phyloP scores from a whole-genome alignment of 106 monocot genomes.

The Platanthera guangdongensis region DNA sequence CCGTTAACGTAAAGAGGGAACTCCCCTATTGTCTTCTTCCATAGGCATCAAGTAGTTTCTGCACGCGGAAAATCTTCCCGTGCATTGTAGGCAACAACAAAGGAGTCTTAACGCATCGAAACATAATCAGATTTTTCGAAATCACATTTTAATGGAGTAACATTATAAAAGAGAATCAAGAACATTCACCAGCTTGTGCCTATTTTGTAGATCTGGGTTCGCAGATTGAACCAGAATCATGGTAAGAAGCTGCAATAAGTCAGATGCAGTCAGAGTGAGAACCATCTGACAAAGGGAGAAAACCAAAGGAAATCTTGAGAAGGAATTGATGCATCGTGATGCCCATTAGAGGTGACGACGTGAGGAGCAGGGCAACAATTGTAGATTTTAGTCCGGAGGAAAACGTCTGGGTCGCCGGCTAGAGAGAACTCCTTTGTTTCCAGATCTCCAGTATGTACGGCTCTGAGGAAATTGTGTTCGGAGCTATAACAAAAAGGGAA shows the following conservation, averaged over 20 bases:
- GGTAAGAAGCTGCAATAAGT: conserved; percentile 27
- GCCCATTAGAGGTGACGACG: conserved; percentile 50
- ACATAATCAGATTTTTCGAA: neutral
- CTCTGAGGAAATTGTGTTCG: conserved; percentile 33
- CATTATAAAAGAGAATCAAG: neutral
- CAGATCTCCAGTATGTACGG: conserved; percentile 30
- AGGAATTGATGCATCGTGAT: conserved; percentile 23
- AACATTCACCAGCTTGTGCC: conserved; percentile 44
- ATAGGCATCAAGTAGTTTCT: conserved; percentile 41
- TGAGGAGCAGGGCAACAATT: conserved; percentile 48
- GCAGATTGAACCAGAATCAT: conserved; percentile 32
- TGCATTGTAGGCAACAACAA: conserved; percentile 59
- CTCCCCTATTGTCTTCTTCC: too few species aligned
- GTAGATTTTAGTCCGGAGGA: conserved; percentile 25
- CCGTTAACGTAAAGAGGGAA: too few species aligned
- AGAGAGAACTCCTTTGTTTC: conserved; percentile 17
- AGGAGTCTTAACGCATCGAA: conserved; percentile 34
- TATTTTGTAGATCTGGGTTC: conserved; percentile 30
- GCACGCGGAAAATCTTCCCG: conserved; percentile 42
- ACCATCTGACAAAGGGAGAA: neutral
- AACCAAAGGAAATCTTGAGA: neutral
- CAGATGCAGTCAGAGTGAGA: conserved; percentile 2
- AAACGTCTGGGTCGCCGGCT: conserved; percentile 14
- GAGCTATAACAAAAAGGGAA: neutral
- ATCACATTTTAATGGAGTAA: neutral